Evolutionary conservation across 2,329 filamentous ascomycete species (phyloP).

Genomic region (Intubia oerlemansii): DNA sequence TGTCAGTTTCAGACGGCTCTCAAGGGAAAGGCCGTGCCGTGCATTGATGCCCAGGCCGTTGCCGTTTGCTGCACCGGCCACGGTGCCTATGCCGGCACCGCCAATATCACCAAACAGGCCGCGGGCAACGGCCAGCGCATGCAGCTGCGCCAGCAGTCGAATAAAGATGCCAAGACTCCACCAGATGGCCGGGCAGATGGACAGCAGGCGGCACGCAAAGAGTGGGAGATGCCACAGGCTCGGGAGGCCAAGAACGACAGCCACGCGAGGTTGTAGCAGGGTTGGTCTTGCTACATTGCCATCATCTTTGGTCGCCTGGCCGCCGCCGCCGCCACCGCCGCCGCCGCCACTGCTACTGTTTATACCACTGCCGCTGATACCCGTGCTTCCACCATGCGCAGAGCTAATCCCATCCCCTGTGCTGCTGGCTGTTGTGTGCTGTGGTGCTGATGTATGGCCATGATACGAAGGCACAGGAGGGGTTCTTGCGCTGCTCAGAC

Average conservation of each 20-base stretch:
- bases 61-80: no score
- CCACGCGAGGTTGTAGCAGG: constrained; percentile 53
- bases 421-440: no score
- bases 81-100: neutral
- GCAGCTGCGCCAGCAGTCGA: constrained; percentile 42
- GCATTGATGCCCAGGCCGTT: no score
- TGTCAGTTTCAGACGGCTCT: constrained; percentile 33
- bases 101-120: constrained; percentile 5
- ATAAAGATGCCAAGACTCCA: constrained; percentile 50
- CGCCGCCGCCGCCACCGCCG: no score
- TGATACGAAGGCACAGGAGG: no score
- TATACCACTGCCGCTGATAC: no score
- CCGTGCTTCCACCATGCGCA: no score
- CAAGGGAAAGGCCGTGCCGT: constrained; percentile 12
- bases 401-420: no score
- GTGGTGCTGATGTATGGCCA: no score
- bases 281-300: constrained; percentile 12
- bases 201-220: constrained; percentile 50
- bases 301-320: neutral
- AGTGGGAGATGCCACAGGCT: constrained; percentile 52
- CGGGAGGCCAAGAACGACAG: constrained; percentile 55
- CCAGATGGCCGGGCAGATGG: constrained; percentile 47
- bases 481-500: no score
- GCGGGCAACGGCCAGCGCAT: constrained; percentile 13
- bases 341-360: no score